Conservation (phyloP, 129 eudicot species). For the Sambucus nigra region DNA sequence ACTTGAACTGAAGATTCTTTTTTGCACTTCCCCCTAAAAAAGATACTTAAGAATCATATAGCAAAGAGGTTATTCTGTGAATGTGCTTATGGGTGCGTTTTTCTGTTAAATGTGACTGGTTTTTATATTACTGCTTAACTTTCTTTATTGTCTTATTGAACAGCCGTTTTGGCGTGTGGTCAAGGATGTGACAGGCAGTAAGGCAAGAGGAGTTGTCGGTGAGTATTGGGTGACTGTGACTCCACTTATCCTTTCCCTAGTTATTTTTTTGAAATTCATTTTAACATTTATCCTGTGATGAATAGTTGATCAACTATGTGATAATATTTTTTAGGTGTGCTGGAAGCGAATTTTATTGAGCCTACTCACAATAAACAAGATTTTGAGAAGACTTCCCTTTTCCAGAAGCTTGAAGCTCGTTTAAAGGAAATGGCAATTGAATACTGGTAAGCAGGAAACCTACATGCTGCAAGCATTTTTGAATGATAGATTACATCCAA, state of each 20-base stretch:
- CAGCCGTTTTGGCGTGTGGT: slow-evolving; percentile 34
- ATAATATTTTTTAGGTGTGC: slow-evolving; percentile 29
- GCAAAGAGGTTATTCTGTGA: no score
- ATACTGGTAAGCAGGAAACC: slow-evolving; percentile 39
- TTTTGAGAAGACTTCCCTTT: slow-evolving; percentile 54
- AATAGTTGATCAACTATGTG: neutral
- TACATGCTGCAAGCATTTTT: neutral
- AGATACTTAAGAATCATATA: no score
- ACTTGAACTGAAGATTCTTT: no score
- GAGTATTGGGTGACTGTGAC: slow-evolving; percentile 14
- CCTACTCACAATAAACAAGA: slow-evolving; percentile 67
- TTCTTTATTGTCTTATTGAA: slow-evolving; percentile 3
- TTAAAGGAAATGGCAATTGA: slow-evolving; percentile 50
- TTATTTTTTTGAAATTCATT: slow-evolving; percentile 7
- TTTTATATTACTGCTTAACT: neutral
- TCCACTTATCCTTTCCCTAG: neutral
- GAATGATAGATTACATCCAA: no score
- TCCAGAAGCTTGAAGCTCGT: slow-evolving; percentile 51
- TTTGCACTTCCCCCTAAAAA: no score
- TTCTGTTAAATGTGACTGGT: neutral
- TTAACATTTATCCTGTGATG: neutral
- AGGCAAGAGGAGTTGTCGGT: slow-evolving; percentile 34
- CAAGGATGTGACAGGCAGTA: slow-evolving; percentile 2
- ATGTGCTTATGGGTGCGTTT: no score
- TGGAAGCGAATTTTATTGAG: slow-evolving; percentile 53